Percentiles rank a stretch among this genome's conserved stretches.
Evolutionary conservation across 331 rosid species (phyloP).

Genomic region (Pyracantha coccinea): DNA sequence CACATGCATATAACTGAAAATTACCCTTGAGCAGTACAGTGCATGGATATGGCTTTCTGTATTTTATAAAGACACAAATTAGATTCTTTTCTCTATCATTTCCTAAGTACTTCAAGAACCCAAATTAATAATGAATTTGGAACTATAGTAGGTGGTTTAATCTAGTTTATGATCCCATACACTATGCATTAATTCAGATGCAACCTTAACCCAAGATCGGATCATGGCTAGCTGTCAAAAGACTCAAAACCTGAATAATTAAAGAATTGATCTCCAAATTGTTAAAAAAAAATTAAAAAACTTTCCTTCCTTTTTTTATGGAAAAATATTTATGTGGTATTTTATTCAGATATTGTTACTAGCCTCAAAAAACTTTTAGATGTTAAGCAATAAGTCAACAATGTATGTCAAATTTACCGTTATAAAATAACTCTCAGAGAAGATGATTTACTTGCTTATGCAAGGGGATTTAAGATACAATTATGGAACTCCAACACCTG

Average conservation of each 20-base stretch:
- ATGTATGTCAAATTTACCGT: background rate
- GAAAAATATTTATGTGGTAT: background rate
- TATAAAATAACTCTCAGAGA: background rate
- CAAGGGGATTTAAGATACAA: background rate
- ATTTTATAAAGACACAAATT: background rate
- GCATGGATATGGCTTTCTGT: background rate
- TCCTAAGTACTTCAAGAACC: too few species aligned
- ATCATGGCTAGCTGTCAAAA: background rate
- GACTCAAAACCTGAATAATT: background rate
- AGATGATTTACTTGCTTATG: background rate
- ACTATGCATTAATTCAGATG: background rate
- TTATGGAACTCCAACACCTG: conserved; percentile 23
- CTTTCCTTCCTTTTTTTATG: background rate
- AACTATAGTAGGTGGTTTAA: background rate
- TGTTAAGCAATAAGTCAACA: background rate
- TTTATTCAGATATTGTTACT: background rate
- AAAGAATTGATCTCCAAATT: background rate
- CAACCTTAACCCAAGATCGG: background rate
- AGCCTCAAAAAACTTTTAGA: background rate
- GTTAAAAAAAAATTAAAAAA: background rate
- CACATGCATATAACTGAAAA: background rate
- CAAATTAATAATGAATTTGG: too few species aligned
- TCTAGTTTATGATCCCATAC: background rate
- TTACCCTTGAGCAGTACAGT: background rate
- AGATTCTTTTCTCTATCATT: background rate